phyloP scores from a whole-genome alignment of 768 basidiomycete genomes.

The Boletus reticulatus region DNA sequence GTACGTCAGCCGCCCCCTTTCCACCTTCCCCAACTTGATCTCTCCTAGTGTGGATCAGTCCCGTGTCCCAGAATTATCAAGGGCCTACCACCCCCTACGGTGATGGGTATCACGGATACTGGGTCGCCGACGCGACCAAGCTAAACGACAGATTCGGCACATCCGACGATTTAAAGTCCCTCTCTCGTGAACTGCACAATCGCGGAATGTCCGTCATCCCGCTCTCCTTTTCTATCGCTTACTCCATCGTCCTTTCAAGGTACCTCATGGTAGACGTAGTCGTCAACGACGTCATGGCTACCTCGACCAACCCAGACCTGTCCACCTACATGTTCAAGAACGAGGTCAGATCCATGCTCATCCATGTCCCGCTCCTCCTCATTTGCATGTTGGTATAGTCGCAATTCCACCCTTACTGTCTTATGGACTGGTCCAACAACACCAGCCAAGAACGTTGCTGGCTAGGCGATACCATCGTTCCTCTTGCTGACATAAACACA shows the following conservation, averaged over 20 bases:
- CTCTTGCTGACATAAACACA: slow-evolving; percentile 80
- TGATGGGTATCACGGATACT: slow-evolving; percentile 86
- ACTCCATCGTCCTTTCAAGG: slow-evolving; percentile 28
- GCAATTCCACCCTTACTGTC: slow-evolving; percentile 77
- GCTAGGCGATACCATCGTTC: slow-evolving; percentile 74
- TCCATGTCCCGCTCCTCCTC: background rate
- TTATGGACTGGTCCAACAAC: slow-evolving; percentile 65
- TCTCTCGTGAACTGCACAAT: slow-evolving; percentile 63
- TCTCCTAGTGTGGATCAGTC: slow-evolving; percentile 74
- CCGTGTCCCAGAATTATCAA: slow-evolving; percentile 74
- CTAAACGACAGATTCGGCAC: slow-evolving; percentile 75
- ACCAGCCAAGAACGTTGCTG: slow-evolving; percentile 77
- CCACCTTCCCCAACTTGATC: background rate
- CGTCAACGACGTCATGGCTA: slow-evolving; percentile 83
- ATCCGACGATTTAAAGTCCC: slow-evolving; percentile 64
- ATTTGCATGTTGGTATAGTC: slow-evolving; percentile 37
- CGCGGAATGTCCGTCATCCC: slow-evolving; percentile 58
- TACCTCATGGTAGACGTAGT: slow-evolving; percentile 87
- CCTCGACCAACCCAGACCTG: slow-evolving; percentile 58
- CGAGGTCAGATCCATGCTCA: slow-evolving; percentile 35
- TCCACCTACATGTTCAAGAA: slow-evolving; percentile 70
- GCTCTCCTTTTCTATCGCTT: background rate
- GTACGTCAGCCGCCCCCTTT: slow-evolving; percentile 32
- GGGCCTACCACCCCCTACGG: slow-evolving; percentile 72
- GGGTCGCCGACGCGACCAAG: slow-evolving; percentile 65